Evolutionary conservation across 768 basidiomycete species (phyloP).

Genomic region (Naganishia kalamii): DNA sequence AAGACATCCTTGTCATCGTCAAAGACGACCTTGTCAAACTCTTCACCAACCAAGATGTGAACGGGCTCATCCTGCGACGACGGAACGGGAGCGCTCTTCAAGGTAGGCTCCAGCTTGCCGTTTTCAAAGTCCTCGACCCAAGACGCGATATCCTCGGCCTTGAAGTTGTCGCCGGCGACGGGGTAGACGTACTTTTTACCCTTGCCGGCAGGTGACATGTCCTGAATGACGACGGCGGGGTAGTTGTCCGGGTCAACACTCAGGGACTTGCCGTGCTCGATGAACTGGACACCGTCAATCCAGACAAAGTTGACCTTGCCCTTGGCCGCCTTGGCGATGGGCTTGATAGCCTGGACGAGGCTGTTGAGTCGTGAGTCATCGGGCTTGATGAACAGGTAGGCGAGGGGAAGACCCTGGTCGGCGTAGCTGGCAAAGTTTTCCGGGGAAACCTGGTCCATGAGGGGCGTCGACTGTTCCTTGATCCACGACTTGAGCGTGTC

Average conservation of each 20-base stretch:
- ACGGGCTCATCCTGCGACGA: conserved; percentile 75
- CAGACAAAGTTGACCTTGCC: conserved; percentile 92
- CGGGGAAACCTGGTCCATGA: conserved; percentile 84
- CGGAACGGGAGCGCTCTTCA: conserved; percentile 87
- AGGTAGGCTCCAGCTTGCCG: conserved; percentile 68
- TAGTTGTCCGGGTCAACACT: conserved; percentile 70
- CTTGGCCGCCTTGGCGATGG: conserved; percentile 74
- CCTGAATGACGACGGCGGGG: conserved; percentile 92
- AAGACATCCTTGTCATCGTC: conserved; percentile 89
- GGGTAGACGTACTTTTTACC: conserved; percentile 78
- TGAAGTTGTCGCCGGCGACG: conserved; percentile 52
- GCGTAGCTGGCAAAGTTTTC: conserved; percentile 90
- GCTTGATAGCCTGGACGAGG: conserved; percentile 62
- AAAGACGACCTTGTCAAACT: conserved; percentile 77
- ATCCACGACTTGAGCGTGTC: conserved; percentile 68
- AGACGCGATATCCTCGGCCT: conserved; percentile 55
- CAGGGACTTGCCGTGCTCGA: conserved; percentile 89
- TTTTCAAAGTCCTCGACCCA: conserved; percentile 63
- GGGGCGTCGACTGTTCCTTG: conserved; percentile 72
- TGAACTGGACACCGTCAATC: conserved; percentile 93
- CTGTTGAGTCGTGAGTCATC: conserved; percentile 57
- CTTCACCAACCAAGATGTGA: conserved; percentile 73
- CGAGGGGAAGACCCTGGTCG: conserved; percentile 72
- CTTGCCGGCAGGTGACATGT: conserved; percentile 59
- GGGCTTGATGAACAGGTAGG: conserved; percentile 90